Base-by-base conservation (phyloP, 1,284 basidiomycete species). In the Moesziomyces parantarcticus region DNA sequence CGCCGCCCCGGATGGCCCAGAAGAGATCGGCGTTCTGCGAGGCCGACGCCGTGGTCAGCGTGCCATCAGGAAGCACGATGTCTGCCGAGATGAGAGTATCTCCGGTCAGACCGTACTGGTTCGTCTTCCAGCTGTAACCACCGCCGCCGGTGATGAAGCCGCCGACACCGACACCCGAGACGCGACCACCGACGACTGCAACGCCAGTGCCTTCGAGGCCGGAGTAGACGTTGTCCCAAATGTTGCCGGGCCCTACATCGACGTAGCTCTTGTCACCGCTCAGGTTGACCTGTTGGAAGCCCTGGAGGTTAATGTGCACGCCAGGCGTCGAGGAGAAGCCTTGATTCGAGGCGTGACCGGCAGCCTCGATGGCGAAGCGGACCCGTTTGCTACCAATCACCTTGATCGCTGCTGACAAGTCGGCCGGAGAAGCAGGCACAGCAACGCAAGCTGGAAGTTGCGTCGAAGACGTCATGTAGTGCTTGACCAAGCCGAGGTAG, bases 171-270 rank as follows among this genome's bases (percentile, higher is more conserved):
- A 78, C 75, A n/a, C 75, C 75, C 5, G 67, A 56, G 14, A 78
- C 75, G 22, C 77, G 58, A 21, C 77, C 77, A 34, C 77, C 77
- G 25, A 77, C 71, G 18, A 75, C 58, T 18, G 53, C 65, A 34
- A 60, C 51, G 25, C 74, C 74, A 7, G 58, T 51, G 7, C 50
- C 63, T 22, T 69, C 50, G 18, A 77, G 53, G 11, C 26, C 57
- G 23, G 46, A 21, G 59, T 78, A 78, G 14, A 78, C 77, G 25
- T 75, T 65, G 46, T 77, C 77, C 77, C 77, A 78, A 10, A 69
- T 46, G 51, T 72, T 75, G 20, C 59, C 77, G 1, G 72, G 58
- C 5, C 77, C 77, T 9, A 77, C 60, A 41, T 77, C 72, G 54
- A 78, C 68, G 36, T 66, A 69, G 34, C 45, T 56, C 63, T 74